These are phyloP conservation scores for Fusarium tupiense DNA, from an alignment of 2,329 filamentous ascomycete genomes.

Conservation along the genomic window DNA sequence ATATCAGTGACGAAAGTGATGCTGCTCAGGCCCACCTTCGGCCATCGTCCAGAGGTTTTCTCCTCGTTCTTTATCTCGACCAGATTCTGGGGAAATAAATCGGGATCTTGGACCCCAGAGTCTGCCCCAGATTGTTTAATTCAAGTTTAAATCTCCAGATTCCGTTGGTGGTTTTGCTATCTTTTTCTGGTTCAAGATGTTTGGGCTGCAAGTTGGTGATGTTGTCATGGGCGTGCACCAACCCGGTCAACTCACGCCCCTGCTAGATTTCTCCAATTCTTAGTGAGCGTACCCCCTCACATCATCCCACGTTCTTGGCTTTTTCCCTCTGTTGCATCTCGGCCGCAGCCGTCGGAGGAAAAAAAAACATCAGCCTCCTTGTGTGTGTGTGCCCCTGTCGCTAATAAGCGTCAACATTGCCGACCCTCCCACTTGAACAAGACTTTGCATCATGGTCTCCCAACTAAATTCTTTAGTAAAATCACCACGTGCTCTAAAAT, in stretches of 20 bases:
- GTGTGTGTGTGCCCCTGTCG: background rate
- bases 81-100: conserved; percentile 29
- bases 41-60: conserved; percentile 29
- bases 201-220: background rate
- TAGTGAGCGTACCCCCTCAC: conserved; percentile 13
- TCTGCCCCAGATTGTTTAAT: conserved; percentile 20
- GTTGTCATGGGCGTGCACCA: conserved; percentile 14
- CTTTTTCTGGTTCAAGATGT: background rate
- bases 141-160: conserved; percentile 29
- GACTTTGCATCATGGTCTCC: conserved; percentile 12
- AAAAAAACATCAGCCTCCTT: background rate
- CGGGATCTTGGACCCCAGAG: conserved; percentile 33
- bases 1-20: conserved; percentile 23
- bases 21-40: conserved; percentile 25
- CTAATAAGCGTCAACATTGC: background rate
- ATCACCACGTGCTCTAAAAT: conserved; percentile 10
- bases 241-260: conserved; percentile 1
- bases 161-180: background rate
- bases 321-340: conserved; percentile 22
- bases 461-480: conserved; percentile 5
- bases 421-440: background rate
- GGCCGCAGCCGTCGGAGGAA: conserved; percentile 33
- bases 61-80: conserved; percentile 7
- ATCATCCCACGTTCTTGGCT: conserved; percentile 2
- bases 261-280: conserved; percentile 30